Percentiles rank a stretch among this genome's conserved stretches.
Conservation (phyloP, 208 protist species). For the Leishmania lainsoni region DNA sequence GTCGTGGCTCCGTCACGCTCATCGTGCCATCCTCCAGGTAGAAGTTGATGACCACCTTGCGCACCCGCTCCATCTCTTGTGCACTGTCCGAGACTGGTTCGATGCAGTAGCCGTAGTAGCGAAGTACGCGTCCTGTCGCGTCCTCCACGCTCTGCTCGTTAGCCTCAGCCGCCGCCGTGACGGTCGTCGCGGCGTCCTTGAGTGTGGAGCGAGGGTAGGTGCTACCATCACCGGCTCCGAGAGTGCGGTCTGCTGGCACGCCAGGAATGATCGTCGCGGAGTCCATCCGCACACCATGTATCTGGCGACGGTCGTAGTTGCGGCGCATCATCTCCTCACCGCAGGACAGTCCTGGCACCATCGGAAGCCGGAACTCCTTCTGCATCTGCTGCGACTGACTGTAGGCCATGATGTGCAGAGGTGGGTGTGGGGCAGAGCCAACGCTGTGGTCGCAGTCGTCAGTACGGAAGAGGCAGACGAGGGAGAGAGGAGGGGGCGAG, state of each 20-base stretch:
- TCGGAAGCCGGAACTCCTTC: slow-evolving; percentile 90
- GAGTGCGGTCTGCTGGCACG: slow-evolving; percentile 63
- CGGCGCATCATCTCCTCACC: slow-evolving; percentile 91
- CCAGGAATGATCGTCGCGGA: slow-evolving; percentile 51
- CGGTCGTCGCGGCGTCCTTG: slow-evolving; percentile 21
- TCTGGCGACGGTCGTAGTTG: slow-evolving; percentile 87
- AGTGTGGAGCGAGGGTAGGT: slow-evolving; percentile 21
- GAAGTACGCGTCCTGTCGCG: slow-evolving; percentile 81
- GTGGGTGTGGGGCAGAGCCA: too few relatives aligned
- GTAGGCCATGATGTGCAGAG: slow-evolving; percentile 52
- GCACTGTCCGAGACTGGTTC: slow-evolving; percentile 95
- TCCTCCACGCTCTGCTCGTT: slow-evolving; percentile 24
- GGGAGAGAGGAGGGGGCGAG: neutral
- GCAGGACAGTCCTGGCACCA: slow-evolving; percentile 87
- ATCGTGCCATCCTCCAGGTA: slow-evolving; percentile 98
- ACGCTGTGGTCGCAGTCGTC: neutral
- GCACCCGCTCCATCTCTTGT: slow-evolving; percentile 90
- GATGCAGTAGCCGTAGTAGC: slow-evolving; percentile 96
- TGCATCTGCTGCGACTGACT: slow-evolving; percentile 79
- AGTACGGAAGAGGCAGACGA: neutral
- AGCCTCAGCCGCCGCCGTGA: neutral
- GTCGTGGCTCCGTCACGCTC: slow-evolving; percentile 90
- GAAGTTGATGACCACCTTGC: slow-evolving; percentile 90
- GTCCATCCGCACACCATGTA: slow-evolving; percentile 43
- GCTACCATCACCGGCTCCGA: slow-evolving; percentile 5